phyloP scores from a whole-genome alignment of 208 protist genomes.

The Novymonas esmeraldas region DNA sequence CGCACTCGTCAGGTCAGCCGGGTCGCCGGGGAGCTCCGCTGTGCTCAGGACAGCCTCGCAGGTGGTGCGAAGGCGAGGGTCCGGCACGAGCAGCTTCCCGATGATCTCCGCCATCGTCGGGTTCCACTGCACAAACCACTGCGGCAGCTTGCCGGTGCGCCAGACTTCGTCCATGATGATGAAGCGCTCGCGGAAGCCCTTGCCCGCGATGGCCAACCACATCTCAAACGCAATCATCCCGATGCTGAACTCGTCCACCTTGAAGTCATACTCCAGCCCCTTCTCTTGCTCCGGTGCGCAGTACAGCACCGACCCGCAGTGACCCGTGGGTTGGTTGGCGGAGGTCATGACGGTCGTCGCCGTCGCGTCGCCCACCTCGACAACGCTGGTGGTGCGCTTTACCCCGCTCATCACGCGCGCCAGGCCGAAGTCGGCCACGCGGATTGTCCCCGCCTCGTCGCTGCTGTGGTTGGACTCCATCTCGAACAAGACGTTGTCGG shows the following conservation, averaged over 20 bases:
- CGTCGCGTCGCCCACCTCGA: slow-evolving; percentile 40
- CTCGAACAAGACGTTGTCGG: slow-evolving; percentile 84
- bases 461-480: slow-evolving; percentile 41
- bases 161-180: slow-evolving; percentile 82
- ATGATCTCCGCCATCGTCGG: slow-evolving; percentile 67
- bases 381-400: slow-evolving; percentile 49
- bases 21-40: slow-evolving; percentile 75
- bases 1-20: slow-evolving; percentile 68
- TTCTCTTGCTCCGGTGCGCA: slow-evolving; percentile 81
- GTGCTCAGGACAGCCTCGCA: slow-evolving; percentile 75
- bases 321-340: slow-evolving; percentile 42
- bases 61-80: slow-evolving; percentile 48
- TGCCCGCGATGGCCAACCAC: slow-evolving; percentile 80
- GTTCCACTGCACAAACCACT: slow-evolving; percentile 70
- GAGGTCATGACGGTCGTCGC: slow-evolving; percentile 11
- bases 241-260: slow-evolving; percentile 87
- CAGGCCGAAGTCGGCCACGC: slow-evolving; percentile 85
- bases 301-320: slow-evolving; percentile 84
- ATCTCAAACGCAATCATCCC: slow-evolving; percentile 91
- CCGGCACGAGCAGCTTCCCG: slow-evolving; percentile 51
- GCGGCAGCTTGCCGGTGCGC: slow-evolving; percentile 57
- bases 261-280: slow-evolving; percentile 80
- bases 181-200: slow-evolving; percentile 79
- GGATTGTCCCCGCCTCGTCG: slow-evolving; percentile 68
- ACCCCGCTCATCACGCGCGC: slow-evolving; percentile 60